A percentile compares a stretch with the other conserved stretches of the same genome.
Conservation (phyloP, 2,329 filamentous ascomycete genomes). For the Pestalotiopsis sp. region DNA sequence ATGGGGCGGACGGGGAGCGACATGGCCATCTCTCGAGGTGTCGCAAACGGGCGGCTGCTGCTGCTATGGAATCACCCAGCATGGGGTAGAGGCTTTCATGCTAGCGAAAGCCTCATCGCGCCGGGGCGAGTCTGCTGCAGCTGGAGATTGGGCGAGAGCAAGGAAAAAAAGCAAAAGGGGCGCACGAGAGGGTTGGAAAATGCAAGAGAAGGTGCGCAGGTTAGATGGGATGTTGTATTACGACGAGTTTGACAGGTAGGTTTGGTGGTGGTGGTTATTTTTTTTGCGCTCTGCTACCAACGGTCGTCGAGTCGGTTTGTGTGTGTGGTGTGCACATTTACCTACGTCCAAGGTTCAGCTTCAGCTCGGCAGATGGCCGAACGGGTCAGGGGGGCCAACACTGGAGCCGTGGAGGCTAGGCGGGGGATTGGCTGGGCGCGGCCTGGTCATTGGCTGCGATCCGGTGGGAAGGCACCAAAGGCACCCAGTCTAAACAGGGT, state of each 20-base stretch:
- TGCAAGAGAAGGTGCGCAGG: background rate
- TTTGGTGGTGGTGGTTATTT: background rate
- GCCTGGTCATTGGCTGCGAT: background rate
- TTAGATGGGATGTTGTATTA: background rate
- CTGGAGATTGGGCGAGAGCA: background rate
- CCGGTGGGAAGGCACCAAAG: background rate
- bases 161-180: background rate
- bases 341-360: background rate
- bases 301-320: background rate
- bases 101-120: background rate
- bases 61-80: background rate
- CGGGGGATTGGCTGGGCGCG: background rate
- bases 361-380: background rate
- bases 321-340: background rate
- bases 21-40: conserved; percentile 1
- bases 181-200: background rate
- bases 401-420: background rate
- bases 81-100: background rate
- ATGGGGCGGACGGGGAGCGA: conserved; percentile 1
- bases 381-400: background rate
- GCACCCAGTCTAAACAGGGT: background rate
- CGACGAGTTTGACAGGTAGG: background rate
- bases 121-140: background rate
- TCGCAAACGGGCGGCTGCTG: background rate
- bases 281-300: background rate